Conservation (phyloP, 345 rosid genomes). For the Syzygium aqueum region DNA sequence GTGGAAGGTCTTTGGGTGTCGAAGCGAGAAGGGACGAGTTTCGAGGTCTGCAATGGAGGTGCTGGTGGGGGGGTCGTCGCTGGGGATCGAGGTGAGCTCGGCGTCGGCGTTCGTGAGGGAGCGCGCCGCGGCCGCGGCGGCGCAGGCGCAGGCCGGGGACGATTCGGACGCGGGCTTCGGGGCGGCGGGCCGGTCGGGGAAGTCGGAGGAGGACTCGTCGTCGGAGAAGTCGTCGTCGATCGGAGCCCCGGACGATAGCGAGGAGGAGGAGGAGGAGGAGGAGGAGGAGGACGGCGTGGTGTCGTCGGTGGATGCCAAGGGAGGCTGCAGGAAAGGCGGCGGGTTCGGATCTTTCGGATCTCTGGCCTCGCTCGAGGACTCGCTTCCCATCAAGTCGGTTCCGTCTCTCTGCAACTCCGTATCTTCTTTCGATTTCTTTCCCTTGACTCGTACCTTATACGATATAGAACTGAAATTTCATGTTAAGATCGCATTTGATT, state of each 20-base stretch:
- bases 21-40: not conserved
- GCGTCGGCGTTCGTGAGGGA: conserved; percentile 22
- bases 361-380: conserved; percentile 6
- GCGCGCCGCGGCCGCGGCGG: conserved; percentile 8
- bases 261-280: not conserved
- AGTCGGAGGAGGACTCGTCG: conserved; percentile 7
- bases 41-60: conserved; percentile 35
- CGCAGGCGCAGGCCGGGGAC: not conserved
- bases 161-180: not conserved
- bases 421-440: not conserved
- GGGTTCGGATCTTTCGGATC: conserved; percentile 8
- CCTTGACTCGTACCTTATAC: not conserved
- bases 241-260: conserved; percentile 45
- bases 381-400: conserved; percentile 1
- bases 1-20: not conserved
- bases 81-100: not conserved
- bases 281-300: not conserved
- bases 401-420: not conserved
- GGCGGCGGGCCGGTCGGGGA: not conserved
- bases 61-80: conserved; percentile 43
- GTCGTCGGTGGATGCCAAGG: not conserved
- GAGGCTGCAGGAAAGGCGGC: not conserved
- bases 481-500: not conserved
- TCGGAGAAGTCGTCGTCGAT: conserved; percentile 56
- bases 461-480: too few species aligned